phyloP scores from a whole-genome alignment of 768 basidiomycete genomes.

The Mycena galopus region DNA sequence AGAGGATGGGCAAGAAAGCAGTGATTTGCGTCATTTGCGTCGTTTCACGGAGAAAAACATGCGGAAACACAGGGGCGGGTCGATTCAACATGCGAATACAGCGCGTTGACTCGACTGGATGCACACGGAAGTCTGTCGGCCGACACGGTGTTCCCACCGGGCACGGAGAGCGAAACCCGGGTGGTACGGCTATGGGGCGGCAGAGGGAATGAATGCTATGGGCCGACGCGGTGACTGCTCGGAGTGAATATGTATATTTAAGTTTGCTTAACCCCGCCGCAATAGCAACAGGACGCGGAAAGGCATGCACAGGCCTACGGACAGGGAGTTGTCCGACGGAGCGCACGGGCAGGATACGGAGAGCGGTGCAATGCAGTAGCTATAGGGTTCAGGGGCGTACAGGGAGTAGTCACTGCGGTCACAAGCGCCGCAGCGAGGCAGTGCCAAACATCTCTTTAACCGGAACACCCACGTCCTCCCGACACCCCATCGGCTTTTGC shows the following conservation, averaged over 20 bases:
- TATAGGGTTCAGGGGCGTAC: background rate
- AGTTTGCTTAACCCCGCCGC: constrained; percentile 14
- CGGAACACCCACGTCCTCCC: constrained; percentile 21
- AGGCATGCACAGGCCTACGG: too few relatives aligned
- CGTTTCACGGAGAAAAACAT: constrained; percentile 22
- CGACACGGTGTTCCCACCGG: constrained; percentile 9
- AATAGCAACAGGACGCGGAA: background rate
- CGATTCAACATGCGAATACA: constrained; percentile 20
- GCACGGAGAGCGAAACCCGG: background rate
- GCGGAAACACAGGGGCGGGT: constrained; percentile 6
- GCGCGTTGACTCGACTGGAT: constrained; percentile 6
- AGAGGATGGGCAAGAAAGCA: constrained; percentile 8
- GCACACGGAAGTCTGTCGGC: constrained; percentile 11
- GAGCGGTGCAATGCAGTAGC: constrained; percentile 2
- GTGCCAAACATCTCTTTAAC: constrained; percentile 5
- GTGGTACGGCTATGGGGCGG: constrained; percentile 3
- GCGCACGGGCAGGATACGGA: background rate
- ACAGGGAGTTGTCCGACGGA: constrained; percentile 1
- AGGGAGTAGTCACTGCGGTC: background rate
- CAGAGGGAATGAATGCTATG: background rate
- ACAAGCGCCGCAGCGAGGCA: background rate
- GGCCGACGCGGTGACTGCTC: constrained; percentile 1
- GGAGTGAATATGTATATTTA: background rate
- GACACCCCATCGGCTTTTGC: constrained; percentile 19
- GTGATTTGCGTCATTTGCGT: background rate